Base-by-base conservation (phyloP, 768 basidiomycete genomes). In the Tephrocybe sp. region DNA sequence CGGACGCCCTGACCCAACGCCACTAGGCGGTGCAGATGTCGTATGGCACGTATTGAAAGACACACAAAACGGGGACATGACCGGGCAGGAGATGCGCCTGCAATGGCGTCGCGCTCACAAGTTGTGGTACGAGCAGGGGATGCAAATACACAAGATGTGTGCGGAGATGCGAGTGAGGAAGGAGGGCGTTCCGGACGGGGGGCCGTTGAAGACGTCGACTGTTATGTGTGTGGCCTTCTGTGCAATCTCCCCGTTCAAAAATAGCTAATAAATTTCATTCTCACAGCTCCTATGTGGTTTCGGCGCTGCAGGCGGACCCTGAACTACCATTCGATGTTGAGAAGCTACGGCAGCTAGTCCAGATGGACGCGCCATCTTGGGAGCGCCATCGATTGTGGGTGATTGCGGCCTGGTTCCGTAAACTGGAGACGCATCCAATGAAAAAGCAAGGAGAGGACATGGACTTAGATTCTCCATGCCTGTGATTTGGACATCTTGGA, bases 21-120 rank as follows among this genome's bases (percentile, higher is more conserved):
- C 26, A 4, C 45, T 46, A 26, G 23, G 25, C 12, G 45, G 45
- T 21, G 20, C 41, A 24, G 38, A 48, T 33, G 47, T 44, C 12
- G 14, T 21, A 24, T 51, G 33, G 38, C 20, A 44, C 38, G 10
- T 30, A 24, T 37, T 41, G 12, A 38, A 46, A 36, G 37, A 49
- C 15, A 2, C 17, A 3, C 25, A 24, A 23, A 5, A 32, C 0
- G 38, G 21, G n/a, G 5, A 36, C 5, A 23, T 15, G 21, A 30
- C 8, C 3, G 30, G 36, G 12, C 17, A 21, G 5, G 30, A 44
- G 40, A 62, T 62, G 57, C 57, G 62, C 4, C 42, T 58, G 14
- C 68, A 70, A 38, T 60, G 63, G 42, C 58, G 68, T 20, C 68
- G 70, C 18, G 69, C 70, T n/a, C 69, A 71, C 46, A 60, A 63